These are phyloP conservation scores for Plasmodium reichenowi DNA, from an alignment of 169 alveolate species.

Conservation along the genomic window DNA sequence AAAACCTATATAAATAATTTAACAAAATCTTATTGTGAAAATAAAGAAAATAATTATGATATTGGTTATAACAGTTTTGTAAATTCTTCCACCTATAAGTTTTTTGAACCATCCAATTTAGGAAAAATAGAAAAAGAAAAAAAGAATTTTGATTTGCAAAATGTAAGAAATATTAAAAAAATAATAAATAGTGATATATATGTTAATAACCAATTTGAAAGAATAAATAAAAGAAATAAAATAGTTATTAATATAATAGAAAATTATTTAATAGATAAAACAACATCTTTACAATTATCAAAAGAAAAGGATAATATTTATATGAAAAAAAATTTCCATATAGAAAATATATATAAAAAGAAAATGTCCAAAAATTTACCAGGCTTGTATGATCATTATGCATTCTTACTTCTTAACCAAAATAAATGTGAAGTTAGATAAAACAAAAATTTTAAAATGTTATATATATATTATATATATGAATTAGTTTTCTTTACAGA, in stretches of 20 bases:
- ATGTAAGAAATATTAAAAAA: constrained; percentile 72
- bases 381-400: constrained; percentile 53
- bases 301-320: constrained; percentile 34
- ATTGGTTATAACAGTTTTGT: constrained; percentile 15
- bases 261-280: constrained; percentile 40
- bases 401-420: constrained; percentile 39
- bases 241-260: constrained; percentile 67
- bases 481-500: too few relatives aligned
- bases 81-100: neutral
- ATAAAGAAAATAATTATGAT: constrained; percentile 29
- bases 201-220: constrained; percentile 57
- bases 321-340: constrained; percentile 7
- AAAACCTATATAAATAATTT: constrained; percentile 23
- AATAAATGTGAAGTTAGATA: constrained; percentile 48
- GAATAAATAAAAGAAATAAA: constrained; percentile 72
- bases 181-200: constrained; percentile 72
- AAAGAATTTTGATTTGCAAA: constrained; percentile 34
- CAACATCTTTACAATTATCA: constrained; percentile 28
- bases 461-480: too few relatives aligned
- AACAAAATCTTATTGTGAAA: constrained; percentile 11
- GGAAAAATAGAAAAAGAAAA: constrained; percentile 23
- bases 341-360: constrained; percentile 23
- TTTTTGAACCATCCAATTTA: constrained; percentile 12
- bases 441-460: constrained; percentile 5
- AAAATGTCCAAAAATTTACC: constrained; percentile 23